Percentiles rank a stretch among this genome's conserved stretches.
phyloP scores from a whole-genome alignment of 495 filamentous ascomycete genomes.

The Penicillium lividum region DNA sequence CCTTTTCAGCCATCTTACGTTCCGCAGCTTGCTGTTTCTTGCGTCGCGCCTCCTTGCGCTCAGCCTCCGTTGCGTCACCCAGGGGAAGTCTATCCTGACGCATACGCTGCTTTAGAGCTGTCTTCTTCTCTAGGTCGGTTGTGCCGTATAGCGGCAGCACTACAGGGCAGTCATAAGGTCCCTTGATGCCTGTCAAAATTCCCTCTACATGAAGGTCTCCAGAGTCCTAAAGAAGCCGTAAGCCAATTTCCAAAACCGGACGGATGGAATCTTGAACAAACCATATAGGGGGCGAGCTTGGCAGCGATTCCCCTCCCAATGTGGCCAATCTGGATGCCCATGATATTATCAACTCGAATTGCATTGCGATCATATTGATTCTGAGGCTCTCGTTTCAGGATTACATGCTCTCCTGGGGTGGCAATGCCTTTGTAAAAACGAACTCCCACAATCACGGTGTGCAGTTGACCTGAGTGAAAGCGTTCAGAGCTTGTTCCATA shows the following conservation, averaged over 20 bases:
- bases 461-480: slow-evolving; percentile 32
- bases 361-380: slow-evolving; percentile 81
- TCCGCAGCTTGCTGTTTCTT: slow-evolving; percentile 44
- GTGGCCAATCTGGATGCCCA: slow-evolving; percentile 77
- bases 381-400: slow-evolving; percentile 64
- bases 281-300: slow-evolving; percentile 76
- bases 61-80: slow-evolving; percentile 35
- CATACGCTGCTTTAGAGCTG: slow-evolving; percentile 59
- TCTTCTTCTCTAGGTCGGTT: slow-evolving; percentile 48
- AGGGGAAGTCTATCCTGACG: slow-evolving; percentile 61
- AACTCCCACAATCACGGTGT: slow-evolving; percentile 77
- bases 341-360: slow-evolving; percentile 78
- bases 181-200: slow-evolving; percentile 61
- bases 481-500: background rate
- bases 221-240: slow-evolving; percentile 46
- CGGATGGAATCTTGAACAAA: slow-evolving; percentile 19
- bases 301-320: slow-evolving; percentile 63
- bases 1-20: slow-evolving; percentile 51
- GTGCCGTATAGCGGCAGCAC: slow-evolving; percentile 67
- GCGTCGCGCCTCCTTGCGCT: slow-evolving; percentile 32
- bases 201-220: slow-evolving; percentile 63
- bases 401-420: slow-evolving; percentile 68
- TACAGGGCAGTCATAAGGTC: slow-evolving; percentile 69
- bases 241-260: background rate
- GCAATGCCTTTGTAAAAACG: slow-evolving; percentile 76